These are phyloP conservation scores for Elongisporangium prolatum DNA, from an alignment of 352 stramenopile species.

Conservation along the genomic window DNA sequence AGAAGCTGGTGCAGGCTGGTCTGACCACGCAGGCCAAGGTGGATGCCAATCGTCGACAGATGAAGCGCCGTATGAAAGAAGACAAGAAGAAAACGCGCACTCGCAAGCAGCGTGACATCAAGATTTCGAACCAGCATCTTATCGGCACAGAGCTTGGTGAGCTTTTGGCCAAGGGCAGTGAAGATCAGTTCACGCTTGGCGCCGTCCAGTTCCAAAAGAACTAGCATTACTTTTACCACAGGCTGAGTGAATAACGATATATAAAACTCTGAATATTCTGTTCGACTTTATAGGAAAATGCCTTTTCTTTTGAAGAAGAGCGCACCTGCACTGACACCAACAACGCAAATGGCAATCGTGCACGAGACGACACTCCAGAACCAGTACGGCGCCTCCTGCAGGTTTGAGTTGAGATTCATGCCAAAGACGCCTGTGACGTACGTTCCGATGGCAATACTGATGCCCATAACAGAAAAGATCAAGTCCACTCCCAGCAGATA, in stretches of 20 bases:
- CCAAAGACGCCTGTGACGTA: conserved; percentile 65
- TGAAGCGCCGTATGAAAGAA: conserved; percentile 78
- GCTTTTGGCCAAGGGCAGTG: conserved; percentile 69
- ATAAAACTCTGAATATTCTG: conserved; percentile 1
- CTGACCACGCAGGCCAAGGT: conserved; percentile 83
- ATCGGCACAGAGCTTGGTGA: conserved; percentile 84
- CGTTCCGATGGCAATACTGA: conserved; percentile 58
- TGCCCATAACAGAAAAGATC: conserved; percentile 64
- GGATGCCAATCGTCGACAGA: conserved; percentile 66
- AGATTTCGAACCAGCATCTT: conserved; percentile 87
- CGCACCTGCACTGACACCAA: conserved; percentile 35
- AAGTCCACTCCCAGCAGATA: conserved; percentile 64
- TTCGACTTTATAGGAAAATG: conserved; percentile 46
- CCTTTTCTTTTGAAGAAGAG: conserved; percentile 65
- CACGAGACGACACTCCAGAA: conserved; percentile 54
- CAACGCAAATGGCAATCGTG: conserved; percentile 39
- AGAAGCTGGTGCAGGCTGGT: conserved; percentile 74
- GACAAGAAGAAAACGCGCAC: conserved; percentile 79
- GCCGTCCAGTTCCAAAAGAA: conserved; percentile 78
- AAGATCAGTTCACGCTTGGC: conserved; percentile 79
- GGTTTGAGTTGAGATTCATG: conserved; percentile 61
- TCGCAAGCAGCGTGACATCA: conserved; percentile 84
- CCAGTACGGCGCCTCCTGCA: conserved; percentile 35
- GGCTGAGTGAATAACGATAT: conserved; percentile 5
- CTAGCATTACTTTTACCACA: conserved; percentile 17